These are phyloP conservation scores for Cornus florida DNA, from an alignment of 148 eudicot genomes.

Conservation along the genomic window DNA sequence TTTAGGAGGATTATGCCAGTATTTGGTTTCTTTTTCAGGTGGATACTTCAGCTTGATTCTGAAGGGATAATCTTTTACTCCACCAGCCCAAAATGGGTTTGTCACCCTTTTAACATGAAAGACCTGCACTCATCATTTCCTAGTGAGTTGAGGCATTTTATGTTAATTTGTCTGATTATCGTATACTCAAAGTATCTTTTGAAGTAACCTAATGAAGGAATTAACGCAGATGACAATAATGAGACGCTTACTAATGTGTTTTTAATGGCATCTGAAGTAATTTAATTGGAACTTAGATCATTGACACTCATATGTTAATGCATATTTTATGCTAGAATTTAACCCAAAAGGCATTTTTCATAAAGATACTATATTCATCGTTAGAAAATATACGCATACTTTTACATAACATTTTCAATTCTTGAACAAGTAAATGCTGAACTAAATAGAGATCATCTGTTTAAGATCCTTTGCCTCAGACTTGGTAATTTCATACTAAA, in stretches of 20 bases:
- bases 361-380: not conserved
- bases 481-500: not conserved
- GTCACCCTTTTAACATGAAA: constrained; percentile 11
- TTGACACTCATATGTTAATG: not conserved
- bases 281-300: not conserved
- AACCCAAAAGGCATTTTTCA: not conserved
- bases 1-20: constrained; percentile 1
- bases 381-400: not conserved
- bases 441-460: not conserved
- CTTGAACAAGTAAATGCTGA: not conserved
- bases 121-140: constrained; percentile 24
- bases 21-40: constrained; percentile 50
- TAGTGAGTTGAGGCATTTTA: constrained; percentile 31
- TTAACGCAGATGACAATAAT: not conserved
- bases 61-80: constrained; percentile 83
- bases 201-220: constrained; percentile 2
- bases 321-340: not conserved
- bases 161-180: not conserved
- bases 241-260: not conserved
- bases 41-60: constrained; percentile 90
- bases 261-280: no score
- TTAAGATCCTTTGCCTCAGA: not conserved
- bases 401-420: constrained; percentile 3
- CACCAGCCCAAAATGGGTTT: constrained; percentile 77
- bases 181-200: not conserved